phyloP scores from a whole-genome alignment of 164 flowering plant species.

The Brasenia schreberi region DNA sequence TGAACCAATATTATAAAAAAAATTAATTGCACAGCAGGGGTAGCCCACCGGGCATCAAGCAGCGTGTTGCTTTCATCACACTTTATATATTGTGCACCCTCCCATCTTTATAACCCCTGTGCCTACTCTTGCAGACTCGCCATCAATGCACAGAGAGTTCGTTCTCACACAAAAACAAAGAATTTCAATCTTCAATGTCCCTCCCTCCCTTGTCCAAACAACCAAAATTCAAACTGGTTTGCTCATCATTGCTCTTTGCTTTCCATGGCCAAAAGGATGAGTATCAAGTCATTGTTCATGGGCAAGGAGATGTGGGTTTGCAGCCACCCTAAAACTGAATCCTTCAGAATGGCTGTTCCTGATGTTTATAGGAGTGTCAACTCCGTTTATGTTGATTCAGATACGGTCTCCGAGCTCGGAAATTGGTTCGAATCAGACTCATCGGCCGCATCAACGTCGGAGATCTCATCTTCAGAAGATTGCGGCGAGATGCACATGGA shows the following conservation, averaged over 20 bases:
- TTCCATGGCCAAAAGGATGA: background rate
- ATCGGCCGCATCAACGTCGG: conserved; percentile 19
- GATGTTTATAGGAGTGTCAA: conserved; percentile 30
- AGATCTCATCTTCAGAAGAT: conserved; percentile 11
- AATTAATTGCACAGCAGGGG: background rate
- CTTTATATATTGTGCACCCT: background rate
- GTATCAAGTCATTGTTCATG: background rate
- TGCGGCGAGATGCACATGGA: conserved; percentile 20
- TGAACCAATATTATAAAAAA: background rate
- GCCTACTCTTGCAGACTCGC: background rate
- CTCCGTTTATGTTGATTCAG: conserved; percentile 21
- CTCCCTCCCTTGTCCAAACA: background rate
- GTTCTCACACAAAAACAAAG: background rate
- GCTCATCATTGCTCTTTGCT: background rate
- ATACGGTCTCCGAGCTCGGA: conserved; percentile 12
- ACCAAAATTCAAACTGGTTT: background rate
- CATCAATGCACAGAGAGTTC: background rate
- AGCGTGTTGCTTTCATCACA: background rate
- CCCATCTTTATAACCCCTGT: background rate
- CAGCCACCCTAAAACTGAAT: conserved; percentile 49
- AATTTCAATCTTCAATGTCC: background rate
- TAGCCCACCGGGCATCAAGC: background rate
- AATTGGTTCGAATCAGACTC: conserved; percentile 17
- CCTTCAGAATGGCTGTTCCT: conserved; percentile 27
- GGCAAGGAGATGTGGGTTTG: conserved; percentile 13